Conservation (phyloP, 2,329 filamentous ascomycete species). For the Fusarium fracticaudum region DNA sequence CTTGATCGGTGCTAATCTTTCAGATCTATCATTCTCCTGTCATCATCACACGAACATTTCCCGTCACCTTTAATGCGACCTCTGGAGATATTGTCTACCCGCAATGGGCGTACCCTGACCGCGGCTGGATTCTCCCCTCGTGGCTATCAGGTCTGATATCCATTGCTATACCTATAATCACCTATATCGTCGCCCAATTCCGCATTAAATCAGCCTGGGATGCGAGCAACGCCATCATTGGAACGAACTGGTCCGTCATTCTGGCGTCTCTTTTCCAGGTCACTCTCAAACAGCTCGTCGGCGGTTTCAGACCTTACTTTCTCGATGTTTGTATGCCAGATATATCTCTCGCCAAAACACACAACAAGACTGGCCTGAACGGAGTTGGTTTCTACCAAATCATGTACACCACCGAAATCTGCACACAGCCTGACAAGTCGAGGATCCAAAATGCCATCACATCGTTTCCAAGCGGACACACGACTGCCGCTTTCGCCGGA, state of each 20-base stretch:
- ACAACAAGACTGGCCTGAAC: slow-evolving; percentile 52
- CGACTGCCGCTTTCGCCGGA: slow-evolving; percentile 70
- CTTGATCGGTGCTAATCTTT: background rate
- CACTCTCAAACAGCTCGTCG: slow-evolving; percentile 72
- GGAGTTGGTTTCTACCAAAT: slow-evolving; percentile 64
- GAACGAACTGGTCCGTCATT: slow-evolving; percentile 68
- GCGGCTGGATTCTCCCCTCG: slow-evolving; percentile 70
- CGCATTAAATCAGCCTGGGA: slow-evolving; percentile 67
- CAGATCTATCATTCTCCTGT: slow-evolving; percentile 65
- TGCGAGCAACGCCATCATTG: slow-evolving; percentile 69
- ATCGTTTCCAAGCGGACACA: slow-evolving; percentile 75
- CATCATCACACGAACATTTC: slow-evolving; percentile 67
- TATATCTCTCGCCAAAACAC: slow-evolving; percentile 53
- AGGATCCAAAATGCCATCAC: slow-evolving; percentile 70
- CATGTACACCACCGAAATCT: slow-evolving; percentile 72
- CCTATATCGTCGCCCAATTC: slow-evolving; percentile 67
- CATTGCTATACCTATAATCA: slow-evolving; percentile 63
- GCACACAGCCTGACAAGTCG: slow-evolving; percentile 62
- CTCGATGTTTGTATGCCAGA: slow-evolving; percentile 71
- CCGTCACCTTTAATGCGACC: slow-evolving; percentile 61
- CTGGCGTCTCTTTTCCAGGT: slow-evolving; percentile 72
- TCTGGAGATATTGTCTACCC: slow-evolving; percentile 72
- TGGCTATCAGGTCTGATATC: slow-evolving; percentile 66
- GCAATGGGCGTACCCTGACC: slow-evolving; percentile 70
- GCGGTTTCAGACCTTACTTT: slow-evolving; percentile 71